Evolutionary conservation across 2,329 filamentous ascomycete species (phyloP).

Genomic region (Hawksworthiomyces lignivorus): DNA sequence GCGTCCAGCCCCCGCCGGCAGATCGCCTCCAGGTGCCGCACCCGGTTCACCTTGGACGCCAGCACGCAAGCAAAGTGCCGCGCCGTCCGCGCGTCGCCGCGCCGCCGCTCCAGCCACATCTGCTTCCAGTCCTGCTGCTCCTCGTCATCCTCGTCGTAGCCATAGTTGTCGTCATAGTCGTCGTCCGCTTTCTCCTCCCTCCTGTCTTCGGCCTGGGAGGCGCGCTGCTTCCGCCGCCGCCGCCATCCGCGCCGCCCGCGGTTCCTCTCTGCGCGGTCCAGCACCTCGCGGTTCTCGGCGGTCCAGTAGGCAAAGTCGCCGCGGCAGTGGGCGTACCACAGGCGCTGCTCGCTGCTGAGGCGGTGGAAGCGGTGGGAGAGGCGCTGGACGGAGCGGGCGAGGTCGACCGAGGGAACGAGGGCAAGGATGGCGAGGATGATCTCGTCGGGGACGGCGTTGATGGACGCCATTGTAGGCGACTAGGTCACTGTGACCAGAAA

Average conservation of each 20-base stretch:
- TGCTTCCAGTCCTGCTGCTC: slow-evolving; percentile 78
- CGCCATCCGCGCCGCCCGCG: no score
- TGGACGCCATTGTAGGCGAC: slow-evolving; percentile 22
- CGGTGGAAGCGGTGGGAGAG: slow-evolving; percentile 57
- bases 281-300: slow-evolving; percentile 49
- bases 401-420: slow-evolving; percentile 50
- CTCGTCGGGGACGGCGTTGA: slow-evolving; percentile 65
- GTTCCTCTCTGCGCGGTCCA: slow-evolving; percentile 43
- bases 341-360: slow-evolving; percentile 61
- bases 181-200: no score
- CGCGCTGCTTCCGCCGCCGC: no score
- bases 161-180: no score
- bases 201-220: no score
- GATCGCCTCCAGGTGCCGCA: slow-evolving; percentile 63
- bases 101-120: slow-evolving; percentile 52
- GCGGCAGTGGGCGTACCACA: slow-evolving; percentile 75
- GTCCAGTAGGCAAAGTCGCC: slow-evolving; percentile 70
- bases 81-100: slow-evolving; percentile 43
- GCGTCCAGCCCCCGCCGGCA: slow-evolving; percentile 73
- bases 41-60: slow-evolving; percentile 59
- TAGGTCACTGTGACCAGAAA: no score
- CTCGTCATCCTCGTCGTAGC: no score
- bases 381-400: slow-evolving; percentile 37
- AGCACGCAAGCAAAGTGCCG: slow-evolving; percentile 61
- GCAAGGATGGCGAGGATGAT: slow-evolving; percentile 72